These are phyloP conservation scores for Corymbia maculata DNA, from an alignment of 345 rosid species.

Conservation along the genomic window DNA sequence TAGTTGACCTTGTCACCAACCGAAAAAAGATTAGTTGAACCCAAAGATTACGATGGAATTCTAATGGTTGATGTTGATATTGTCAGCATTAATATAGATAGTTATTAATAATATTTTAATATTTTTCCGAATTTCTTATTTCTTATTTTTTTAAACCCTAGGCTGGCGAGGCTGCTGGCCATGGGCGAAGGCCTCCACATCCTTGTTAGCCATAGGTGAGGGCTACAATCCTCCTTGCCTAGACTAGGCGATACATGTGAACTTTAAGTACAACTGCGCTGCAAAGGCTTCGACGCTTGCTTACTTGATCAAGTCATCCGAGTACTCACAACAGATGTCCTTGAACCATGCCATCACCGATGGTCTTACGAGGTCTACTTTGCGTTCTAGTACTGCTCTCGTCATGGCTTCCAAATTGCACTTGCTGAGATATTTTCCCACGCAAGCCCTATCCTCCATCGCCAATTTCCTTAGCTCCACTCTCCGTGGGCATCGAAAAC, in stretches of 20 bases:
- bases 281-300: neutral
- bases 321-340: neutral
- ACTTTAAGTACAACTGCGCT: neutral
- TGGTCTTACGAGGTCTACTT: neutral
- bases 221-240: too few species aligned
- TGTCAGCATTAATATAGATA: rapidly evolving
- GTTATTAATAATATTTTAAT: rapidly evolving
- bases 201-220: too few species aligned
- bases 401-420: neutral
- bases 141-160: too few species aligned
- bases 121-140: too few species aligned
- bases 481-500: neutral
- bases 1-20: neutral
- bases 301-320: neutral
- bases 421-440: neutral
- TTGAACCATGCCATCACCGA: neutral
- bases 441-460: neutral
- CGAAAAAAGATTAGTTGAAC: neutral
- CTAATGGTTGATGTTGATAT: neutral
- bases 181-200: too few species aligned
- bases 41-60: neutral
- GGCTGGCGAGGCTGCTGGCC: neutral
- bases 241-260: too few species aligned
- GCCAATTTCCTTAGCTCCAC: neutral
- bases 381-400: neutral